phyloP scores from a whole-genome alignment of 495 filamentous ascomycete species.

The Trichocladium antarcticum region DNA sequence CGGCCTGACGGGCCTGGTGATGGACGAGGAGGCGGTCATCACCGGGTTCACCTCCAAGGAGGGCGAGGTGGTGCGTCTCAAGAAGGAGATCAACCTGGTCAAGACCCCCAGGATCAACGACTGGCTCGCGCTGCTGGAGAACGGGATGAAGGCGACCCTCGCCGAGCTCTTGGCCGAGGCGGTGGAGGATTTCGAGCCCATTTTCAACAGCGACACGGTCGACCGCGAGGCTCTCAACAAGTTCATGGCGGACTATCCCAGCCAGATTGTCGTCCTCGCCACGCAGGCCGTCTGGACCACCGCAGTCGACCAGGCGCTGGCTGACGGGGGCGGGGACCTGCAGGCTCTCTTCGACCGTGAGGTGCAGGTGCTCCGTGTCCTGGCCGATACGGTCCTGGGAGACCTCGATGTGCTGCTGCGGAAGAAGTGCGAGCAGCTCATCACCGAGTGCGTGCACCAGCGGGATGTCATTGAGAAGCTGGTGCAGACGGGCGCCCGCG shows the following conservation, averaged over 20 bases:
- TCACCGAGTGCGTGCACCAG: slow-evolving; percentile 97
- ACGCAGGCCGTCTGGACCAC: slow-evolving; percentile 93
- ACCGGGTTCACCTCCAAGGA: slow-evolving; percentile 92
- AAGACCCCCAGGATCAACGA: slow-evolving; percentile 96
- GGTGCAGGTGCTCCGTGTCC: slow-evolving; percentile 65
- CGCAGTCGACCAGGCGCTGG: slow-evolving; percentile 62
- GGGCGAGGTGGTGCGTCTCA: slow-evolving; percentile 77
- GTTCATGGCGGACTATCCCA: slow-evolving; percentile 73
- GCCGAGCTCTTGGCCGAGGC: slow-evolving; percentile 85
- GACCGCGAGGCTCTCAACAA: slow-evolving; percentile 56
- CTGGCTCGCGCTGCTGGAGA: slow-evolving; percentile 85
- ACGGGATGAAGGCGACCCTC: slow-evolving; percentile 85
- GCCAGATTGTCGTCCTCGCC: slow-evolving; percentile 89
- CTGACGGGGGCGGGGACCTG: slow-evolving; percentile 56
- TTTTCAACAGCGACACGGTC: slow-evolving; percentile 56
- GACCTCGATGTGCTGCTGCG: slow-evolving; percentile 76
- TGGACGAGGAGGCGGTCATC: slow-evolving; percentile 83
- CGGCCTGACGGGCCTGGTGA: slow-evolving; percentile 75
- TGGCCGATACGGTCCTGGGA: slow-evolving; percentile 80
- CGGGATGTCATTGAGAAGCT: slow-evolving; percentile 82
- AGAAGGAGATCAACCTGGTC: slow-evolving; percentile 78
- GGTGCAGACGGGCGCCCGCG: slow-evolving; percentile 57
- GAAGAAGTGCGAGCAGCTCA: slow-evolving; percentile 97
- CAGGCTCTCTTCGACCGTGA: slow-evolving; percentile 59
- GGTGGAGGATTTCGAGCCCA: slow-evolving; percentile 58